phyloP scores from a whole-genome alignment of 2,329 filamentous ascomycete species.

The Ophiocordyceps camponoti-leonardi region DNA sequence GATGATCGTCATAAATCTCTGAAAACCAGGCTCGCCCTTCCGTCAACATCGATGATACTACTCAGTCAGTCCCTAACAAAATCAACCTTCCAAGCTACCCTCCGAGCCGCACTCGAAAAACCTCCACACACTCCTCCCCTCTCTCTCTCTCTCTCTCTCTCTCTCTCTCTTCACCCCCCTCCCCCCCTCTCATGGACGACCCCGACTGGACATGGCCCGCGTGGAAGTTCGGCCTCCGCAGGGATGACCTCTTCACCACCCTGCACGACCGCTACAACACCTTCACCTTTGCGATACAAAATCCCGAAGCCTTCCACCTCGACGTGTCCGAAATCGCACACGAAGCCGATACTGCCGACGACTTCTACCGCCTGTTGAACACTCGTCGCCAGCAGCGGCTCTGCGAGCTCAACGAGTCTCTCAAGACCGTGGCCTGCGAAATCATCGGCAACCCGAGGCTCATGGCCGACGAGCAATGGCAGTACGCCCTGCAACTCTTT shows the following conservation, averaged over 20 bases:
- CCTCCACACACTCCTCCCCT: too few species aligned
- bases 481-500: conserved; percentile 39
- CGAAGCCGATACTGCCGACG: conserved; percentile 28
- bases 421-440: conserved; percentile 40
- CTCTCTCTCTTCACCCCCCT: too few species aligned
- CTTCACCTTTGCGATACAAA: conserved; percentile 35
- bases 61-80: too few species aligned
- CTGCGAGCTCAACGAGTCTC: conserved; percentile 34
- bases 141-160: too few species aligned
- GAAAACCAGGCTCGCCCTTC: too few species aligned
- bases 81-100: too few species aligned
- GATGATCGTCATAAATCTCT: too few species aligned
- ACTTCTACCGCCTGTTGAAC: conserved; percentile 37
- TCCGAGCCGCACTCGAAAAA: too few species aligned
- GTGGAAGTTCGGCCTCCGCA: conserved; percentile 48
- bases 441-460: conserved; percentile 42
- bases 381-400: conserved; percentile 36
- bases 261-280: conserved; percentile 45
- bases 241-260: conserved; percentile 37
- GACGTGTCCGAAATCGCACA: conserved; percentile 42
- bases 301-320: conserved; percentile 43
- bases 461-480: conserved; percentile 42
- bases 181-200: background rate
- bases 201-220: conserved; percentile 32
- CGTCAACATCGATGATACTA: too few species aligned